Evolutionary conservation across 768 basidiomycete species (phyloP).

Genomic region (Mycena alexandri): DNA sequence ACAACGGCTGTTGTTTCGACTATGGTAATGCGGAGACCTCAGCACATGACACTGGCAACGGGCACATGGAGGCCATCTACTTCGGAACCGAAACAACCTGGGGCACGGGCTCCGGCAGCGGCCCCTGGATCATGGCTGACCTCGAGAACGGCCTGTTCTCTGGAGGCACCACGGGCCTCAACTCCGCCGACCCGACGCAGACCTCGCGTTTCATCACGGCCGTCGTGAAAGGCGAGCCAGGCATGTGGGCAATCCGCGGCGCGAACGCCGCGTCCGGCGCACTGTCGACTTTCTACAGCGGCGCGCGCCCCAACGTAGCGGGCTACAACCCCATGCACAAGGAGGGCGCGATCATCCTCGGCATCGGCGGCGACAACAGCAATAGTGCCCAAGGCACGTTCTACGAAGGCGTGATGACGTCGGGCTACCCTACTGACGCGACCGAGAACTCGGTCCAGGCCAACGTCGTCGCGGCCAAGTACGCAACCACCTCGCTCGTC

Average conservation of each 20-base stretch:
- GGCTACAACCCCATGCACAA: slow-evolving; percentile 36
- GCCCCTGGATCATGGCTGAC: slow-evolving; percentile 24
- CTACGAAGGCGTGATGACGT: background rate
- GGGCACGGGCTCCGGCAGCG: background rate
- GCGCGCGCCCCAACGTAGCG: slow-evolving; percentile 19
- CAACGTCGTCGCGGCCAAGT: slow-evolving; percentile 19
- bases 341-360: slow-evolving; percentile 30
- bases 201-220: slow-evolving; percentile 30
- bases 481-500: too few relatives aligned
- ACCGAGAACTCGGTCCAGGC: slow-evolving; percentile 30
- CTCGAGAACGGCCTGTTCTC: slow-evolving; percentile 10
- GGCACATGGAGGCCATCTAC: slow-evolving; percentile 5
- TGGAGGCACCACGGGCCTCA: background rate
- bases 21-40: slow-evolving; percentile 36
- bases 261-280: slow-evolving; percentile 3
- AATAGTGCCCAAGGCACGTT: slow-evolving; percentile 15
- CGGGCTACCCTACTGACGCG: slow-evolving; percentile 23
- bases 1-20: slow-evolving; percentile 34
- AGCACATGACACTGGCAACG: slow-evolving; percentile 19
- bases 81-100: slow-evolving; percentile 7
- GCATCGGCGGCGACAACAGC: slow-evolving; percentile 17
- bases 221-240: slow-evolving; percentile 9
- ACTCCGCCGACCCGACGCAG: slow-evolving; percentile 12
- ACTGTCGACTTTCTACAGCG: slow-evolving; percentile 27
- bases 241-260: slow-evolving; percentile 18